phyloP scores from a whole-genome alignment of 371 early-diverging fungal genomes.

The Amoeboradix gromovi region DNA sequence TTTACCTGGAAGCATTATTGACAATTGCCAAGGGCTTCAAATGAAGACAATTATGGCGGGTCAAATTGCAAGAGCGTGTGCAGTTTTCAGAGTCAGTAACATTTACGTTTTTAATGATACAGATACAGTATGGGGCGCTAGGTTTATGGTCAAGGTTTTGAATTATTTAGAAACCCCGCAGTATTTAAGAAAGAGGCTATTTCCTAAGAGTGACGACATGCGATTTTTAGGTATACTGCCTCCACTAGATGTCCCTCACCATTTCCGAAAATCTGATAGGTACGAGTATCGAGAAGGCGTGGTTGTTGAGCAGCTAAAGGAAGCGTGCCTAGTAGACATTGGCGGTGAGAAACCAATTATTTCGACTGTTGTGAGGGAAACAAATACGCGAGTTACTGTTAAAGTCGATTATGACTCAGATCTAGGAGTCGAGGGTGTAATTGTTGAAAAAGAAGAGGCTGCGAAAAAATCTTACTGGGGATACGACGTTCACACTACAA shows the following conservation, averaged over 20 bases:
- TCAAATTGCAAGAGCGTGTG: constrained; percentile 31
- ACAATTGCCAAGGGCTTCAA: constrained; percentile 31
- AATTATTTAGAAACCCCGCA: constrained; percentile 37
- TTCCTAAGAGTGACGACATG: constrained; percentile 36
- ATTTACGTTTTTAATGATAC: constrained; percentile 27
- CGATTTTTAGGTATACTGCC: constrained; percentile 35
- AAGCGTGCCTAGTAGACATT: constrained; percentile 9
- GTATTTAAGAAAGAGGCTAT: constrained; percentile 31
- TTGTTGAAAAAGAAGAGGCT: constrained; percentile 28
- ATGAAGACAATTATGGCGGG: constrained; percentile 39
- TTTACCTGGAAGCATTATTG: constrained; percentile 35
- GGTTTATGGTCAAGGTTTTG: constrained; percentile 28
- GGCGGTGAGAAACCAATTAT: constrained; percentile 33
- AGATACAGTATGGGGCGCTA: constrained; percentile 1
- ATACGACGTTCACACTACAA: constrained; percentile 30
- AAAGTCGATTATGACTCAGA: constrained; percentile 21
- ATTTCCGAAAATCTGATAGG: constrained; percentile 25
- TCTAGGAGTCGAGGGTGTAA: constrained; percentile 16
- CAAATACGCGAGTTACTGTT: constrained; percentile 35
- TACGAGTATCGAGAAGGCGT: constrained; percentile 34
- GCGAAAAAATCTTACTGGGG: constrained; percentile 42
- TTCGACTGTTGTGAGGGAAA: constrained; percentile 14
- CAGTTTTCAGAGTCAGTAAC: constrained; percentile 33
- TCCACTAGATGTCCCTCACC: constrained; percentile 38
- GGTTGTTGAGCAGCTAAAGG: constrained; percentile 17